Evolutionary conservation across 78 protist species (phyloP).

Genomic region (Dictyostelium purpureum): DNA sequence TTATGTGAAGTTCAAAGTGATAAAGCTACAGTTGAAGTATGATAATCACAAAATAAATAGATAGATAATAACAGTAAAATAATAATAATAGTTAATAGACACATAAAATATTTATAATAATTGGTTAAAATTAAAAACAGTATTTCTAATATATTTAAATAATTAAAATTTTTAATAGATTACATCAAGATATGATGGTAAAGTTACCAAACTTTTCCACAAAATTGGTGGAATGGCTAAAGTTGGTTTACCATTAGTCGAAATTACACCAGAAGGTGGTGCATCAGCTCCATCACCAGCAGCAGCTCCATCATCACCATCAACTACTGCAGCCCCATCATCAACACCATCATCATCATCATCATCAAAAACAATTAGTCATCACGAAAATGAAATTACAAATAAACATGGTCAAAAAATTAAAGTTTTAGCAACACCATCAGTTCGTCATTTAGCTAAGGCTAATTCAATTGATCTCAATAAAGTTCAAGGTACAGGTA

Average conservation of each 20-base stretch:
- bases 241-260: slow-evolving; percentile 89
- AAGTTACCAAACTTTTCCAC: slow-evolving; percentile 76
- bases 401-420: neutral
- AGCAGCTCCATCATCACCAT: slow-evolving; percentile 5
- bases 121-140: too few species aligned
- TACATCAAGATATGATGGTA: slow-evolving; percentile 89
- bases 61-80: neutral
- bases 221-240: slow-evolving; percentile 88
- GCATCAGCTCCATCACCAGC: neutral
- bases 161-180: slow-evolving; percentile 31
- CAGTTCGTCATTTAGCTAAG: slow-evolving; percentile 89
- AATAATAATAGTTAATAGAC: neutral
- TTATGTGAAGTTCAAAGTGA: slow-evolving; percentile 95
- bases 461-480: slow-evolving; percentile 82
- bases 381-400: slow-evolving; percentile 5
- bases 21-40: slow-evolving; percentile 93
- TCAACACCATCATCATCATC: neutral
- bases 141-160: too few species aligned
- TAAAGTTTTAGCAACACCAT: slow-evolving; percentile 91
- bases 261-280: slow-evolving; percentile 80
- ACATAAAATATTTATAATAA: neutral
- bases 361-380: slow-evolving; percentile 27
- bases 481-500: slow-evolving; percentile 75
- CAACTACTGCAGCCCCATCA: neutral
- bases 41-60: neutral